phyloP scores from a whole-genome alignment of 805 yeast species.

The Candida loeiensis region DNA sequence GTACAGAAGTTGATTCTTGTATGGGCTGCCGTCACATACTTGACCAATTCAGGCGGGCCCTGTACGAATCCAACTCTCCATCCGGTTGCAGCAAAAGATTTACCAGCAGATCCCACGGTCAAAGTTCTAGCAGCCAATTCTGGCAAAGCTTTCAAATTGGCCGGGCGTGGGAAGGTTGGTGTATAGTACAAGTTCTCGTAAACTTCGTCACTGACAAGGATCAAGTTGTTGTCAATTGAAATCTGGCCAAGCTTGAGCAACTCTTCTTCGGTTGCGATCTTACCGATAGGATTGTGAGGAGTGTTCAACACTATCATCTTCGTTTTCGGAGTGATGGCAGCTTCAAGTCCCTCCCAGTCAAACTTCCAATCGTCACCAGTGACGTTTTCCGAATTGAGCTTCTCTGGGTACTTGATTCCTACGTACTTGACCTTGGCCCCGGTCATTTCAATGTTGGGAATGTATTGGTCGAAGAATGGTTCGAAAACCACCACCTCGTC shows the following conservation, averaged over 20 bases:
- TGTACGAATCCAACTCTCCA: constrained; percentile 98
- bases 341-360: constrained; percentile 72
- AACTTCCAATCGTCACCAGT: constrained; percentile 85
- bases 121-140: constrained; percentile 76
- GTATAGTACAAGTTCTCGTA: constrained; percentile 84
- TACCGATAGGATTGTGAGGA: constrained; percentile 97
- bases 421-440: constrained; percentile 92
- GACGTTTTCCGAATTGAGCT: constrained; percentile 58
- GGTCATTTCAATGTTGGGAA: constrained; percentile 87
- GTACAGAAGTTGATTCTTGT: constrained; percentile 90
- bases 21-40: constrained; percentile 83
- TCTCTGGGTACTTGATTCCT: constrained; percentile 78
- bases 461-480: constrained; percentile 96
- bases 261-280: constrained; percentile 76
- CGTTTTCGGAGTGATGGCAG: constrained; percentile 69
- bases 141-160: constrained; percentile 61
- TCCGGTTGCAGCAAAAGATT: constrained; percentile 97
- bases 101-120: constrained; percentile 96
- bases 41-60: constrained; percentile 77
- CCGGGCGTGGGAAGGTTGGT: constrained; percentile 72
- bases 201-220: constrained; percentile 89
- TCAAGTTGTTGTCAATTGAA: constrained; percentile 80
- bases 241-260: constrained; percentile 70
- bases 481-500: constrained; percentile 96
- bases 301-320: constrained; percentile 85